Conservation (phyloP, 352 stramenopile species). For the Phytophthora sojae region DNA sequence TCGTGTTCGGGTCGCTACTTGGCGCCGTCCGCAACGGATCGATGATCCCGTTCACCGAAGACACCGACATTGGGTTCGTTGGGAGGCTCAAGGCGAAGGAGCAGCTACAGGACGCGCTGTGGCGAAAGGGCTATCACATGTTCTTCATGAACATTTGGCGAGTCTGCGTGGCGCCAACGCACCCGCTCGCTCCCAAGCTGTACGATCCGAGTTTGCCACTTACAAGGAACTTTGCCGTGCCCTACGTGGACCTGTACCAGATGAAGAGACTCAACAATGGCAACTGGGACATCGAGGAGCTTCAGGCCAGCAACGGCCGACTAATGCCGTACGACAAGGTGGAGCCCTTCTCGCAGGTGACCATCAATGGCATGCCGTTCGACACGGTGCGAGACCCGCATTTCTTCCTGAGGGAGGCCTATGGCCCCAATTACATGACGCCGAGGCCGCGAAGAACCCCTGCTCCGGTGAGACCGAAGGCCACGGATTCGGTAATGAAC, state of each 20-base stretch:
- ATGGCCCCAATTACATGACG: conserved; percentile 46
- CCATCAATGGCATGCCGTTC: conserved; percentile 44
- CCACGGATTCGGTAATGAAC: conserved; percentile 12
- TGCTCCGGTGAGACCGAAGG: neutral
- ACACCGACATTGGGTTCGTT: conserved; percentile 56
- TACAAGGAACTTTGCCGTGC: conserved; percentile 17
- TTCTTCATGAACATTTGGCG: conserved; percentile 47
- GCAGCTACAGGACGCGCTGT: conserved; percentile 22
- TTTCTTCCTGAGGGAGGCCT: conserved; percentile 42
- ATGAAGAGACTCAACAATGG: conserved; percentile 20
- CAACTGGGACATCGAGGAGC: conserved; percentile 29
- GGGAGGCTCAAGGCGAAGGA: conserved; percentile 15
- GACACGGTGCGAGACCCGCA: conserved; percentile 44
- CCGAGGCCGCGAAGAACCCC: conserved; percentile 14
- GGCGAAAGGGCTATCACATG: conserved; percentile 60
- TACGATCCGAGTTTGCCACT: conserved; percentile 34
- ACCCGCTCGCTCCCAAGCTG: conserved; percentile 44
- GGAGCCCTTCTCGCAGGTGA: conserved; percentile 33
- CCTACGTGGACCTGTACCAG: conserved; percentile 57
- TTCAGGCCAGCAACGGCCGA: conserved; percentile 22
- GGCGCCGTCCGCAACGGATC: conserved; percentile 55
- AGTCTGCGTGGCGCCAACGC: conserved; percentile 51
- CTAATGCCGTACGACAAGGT: conserved; percentile 26
- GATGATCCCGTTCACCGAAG: conserved; percentile 65
- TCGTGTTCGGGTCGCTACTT: conserved; percentile 58